These are phyloP conservation scores for Filobasidium floriforme DNA, from an alignment of 768 basidiomycete genomes.

Conservation along the genomic window DNA sequence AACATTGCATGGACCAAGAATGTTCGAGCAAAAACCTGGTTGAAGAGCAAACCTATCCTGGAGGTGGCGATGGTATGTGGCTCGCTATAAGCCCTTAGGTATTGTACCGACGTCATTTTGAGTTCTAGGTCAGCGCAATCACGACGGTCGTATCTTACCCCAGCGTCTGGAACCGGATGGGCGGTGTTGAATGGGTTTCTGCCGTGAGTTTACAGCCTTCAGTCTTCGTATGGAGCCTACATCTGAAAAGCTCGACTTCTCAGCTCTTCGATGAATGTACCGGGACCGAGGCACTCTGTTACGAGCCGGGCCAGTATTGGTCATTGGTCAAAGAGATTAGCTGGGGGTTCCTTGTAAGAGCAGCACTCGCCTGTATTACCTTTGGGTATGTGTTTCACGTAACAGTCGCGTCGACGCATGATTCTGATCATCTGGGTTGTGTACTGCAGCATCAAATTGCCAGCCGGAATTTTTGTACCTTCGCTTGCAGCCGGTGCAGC, in stretches of 20 bases:
- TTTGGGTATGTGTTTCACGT: constrained; percentile 11
- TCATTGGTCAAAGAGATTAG: not conserved
- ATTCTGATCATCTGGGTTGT: not conserved
- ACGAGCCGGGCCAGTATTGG: not conserved
- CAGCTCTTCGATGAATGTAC: constrained; percentile 65
- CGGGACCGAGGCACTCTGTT: constrained; percentile 47
- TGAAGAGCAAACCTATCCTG: constrained; percentile 65
- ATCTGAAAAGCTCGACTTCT: not conserved
- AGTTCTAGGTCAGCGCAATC: constrained; percentile 72
- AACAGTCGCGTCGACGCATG: not conserved
- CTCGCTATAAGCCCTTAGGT: not conserved
- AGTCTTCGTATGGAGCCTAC: too few relatives aligned
- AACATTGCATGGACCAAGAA: constrained; percentile 82
- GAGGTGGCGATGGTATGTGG: constrained; percentile 71
- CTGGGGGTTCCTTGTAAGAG: constrained; percentile 11
- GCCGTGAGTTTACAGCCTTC: constrained; percentile 56
- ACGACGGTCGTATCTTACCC: constrained; percentile 74
- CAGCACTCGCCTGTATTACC: constrained; percentile 17
- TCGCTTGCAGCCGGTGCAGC: constrained; percentile 88
- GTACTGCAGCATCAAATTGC: constrained; percentile 56
- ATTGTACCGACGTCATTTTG: constrained; percentile 7
- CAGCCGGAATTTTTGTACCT: constrained; percentile 92
- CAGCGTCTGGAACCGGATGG: constrained; percentile 85
- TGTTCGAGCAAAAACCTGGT: constrained; percentile 72
- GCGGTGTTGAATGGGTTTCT: constrained; percentile 90